Base-by-base conservation (phyloP, 148 eudicot genomes). In the Rhododendron molle region DNA sequence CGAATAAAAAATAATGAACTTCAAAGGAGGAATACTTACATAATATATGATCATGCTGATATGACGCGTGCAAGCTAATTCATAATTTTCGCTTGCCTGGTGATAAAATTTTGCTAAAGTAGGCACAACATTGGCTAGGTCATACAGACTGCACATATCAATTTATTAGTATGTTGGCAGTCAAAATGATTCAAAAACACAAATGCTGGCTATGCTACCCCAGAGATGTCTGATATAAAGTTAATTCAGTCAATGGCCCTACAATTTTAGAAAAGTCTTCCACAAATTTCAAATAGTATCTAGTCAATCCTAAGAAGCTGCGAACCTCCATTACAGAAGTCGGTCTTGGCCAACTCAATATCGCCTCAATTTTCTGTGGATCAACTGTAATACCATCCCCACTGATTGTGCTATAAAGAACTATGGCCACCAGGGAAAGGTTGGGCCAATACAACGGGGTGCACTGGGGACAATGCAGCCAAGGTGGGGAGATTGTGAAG, bases 61-160 rank as follows among this genome's bases (percentile, higher is more conserved):
- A 86, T 91, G 95, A 74, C 98, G 96, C 15, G 94, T 94, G 89
- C 98, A 97, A 89, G 99, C 96, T 90, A 91, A 94, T 86, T 97
- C 99, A 86, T 97, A 97, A 40, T 95, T 91, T 92, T 97, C 99
- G 87, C 98, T 97, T 83, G 99, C 99, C 89, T 97, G 97, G 89
- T 95, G 98, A 90, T 97, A 97, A 88, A 95, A 97, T 88, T 93
- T 97, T 76, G 98, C 98, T 72, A 97, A 86, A 34, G 96, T 95
- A 8, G 96, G 95, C 84, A 97, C 98, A 81, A 92, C 95, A 90
- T 95, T 97, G 81, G 99, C 99, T 72, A 97, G 94, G 86, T 95
- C 99, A 90, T 95, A 97, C 82, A 97, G 89, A 85, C 99, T 97
- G 96, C 91, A 93, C 34, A 38, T 69, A 89, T 62, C 36, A 86